These are phyloP conservation scores for Carex arenaria DNA, from an alignment of 202 grass and related monocot species.

Conservation along the genomic window DNA sequence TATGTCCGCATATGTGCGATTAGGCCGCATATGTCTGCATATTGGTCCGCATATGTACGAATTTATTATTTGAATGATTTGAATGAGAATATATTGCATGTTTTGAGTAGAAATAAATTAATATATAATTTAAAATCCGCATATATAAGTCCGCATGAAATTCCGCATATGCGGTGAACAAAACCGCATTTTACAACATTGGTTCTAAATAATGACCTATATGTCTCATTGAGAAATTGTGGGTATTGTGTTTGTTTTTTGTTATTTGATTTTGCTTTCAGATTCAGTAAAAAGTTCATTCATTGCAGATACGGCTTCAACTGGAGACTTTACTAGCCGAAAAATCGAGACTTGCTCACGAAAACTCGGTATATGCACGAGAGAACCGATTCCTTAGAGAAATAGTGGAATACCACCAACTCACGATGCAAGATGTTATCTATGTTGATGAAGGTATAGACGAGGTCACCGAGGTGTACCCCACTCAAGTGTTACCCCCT, in stretches of 20 bases:
- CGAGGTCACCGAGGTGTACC: constrained; percentile 90
- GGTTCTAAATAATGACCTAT: background rate
- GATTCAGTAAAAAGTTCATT: background rate
- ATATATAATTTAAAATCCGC: too few relatives aligned
- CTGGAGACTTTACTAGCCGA: constrained; percentile 84
- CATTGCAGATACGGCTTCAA: constrained; percentile 76
- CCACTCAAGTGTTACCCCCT: constrained; percentile 52
- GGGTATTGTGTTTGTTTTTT: background rate
- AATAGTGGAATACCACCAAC: constrained; percentile 97
- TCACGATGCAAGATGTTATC: constrained; percentile 97
- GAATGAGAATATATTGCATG: too few relatives aligned
- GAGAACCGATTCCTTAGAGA: constrained; percentile 95
- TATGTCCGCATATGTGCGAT: too few relatives aligned
- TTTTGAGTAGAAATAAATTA: too few relatives aligned
- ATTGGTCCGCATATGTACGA: too few relatives aligned
- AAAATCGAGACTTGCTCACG: constrained; percentile 81
- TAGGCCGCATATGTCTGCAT: too few relatives aligned
- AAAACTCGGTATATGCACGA: constrained; percentile 90
- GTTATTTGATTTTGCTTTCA: background rate
- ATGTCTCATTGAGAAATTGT: background rate
- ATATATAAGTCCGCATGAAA: too few relatives aligned
- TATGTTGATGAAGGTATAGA: constrained; percentile 96
- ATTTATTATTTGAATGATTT: too few relatives aligned
- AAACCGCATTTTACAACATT: too few relatives aligned
- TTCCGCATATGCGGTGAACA: too few relatives aligned